Conservation (phyloP, 2,329 filamentous ascomycete genomes). For the Phaeosphaeriaceae sp. region DNA sequence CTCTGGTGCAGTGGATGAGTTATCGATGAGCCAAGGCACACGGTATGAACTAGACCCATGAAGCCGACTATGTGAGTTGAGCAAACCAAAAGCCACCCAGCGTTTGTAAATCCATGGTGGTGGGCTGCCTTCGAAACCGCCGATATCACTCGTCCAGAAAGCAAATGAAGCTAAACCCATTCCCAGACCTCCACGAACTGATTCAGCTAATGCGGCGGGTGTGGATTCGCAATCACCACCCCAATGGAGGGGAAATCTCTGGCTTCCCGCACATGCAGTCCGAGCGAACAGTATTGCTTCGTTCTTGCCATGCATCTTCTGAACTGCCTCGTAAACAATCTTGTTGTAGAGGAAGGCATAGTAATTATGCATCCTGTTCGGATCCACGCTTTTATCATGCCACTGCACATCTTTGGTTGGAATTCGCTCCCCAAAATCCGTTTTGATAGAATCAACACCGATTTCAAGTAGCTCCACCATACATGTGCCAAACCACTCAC, state of each 20-base stretch:
- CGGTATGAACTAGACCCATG: slow-evolving; percentile 74
- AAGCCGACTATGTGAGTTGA: slow-evolving; percentile 73
- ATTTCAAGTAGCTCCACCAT: slow-evolving; percentile 69
- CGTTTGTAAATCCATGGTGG: slow-evolving; percentile 75
- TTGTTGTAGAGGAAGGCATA: slow-evolving; percentile 78
- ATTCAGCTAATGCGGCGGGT: slow-evolving; percentile 75
- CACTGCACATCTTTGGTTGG: slow-evolving; percentile 70
- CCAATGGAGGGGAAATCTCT: slow-evolving; percentile 70
- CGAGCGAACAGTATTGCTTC: slow-evolving; percentile 72
- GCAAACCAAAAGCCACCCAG: slow-evolving; percentile 77
- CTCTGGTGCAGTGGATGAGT: slow-evolving; percentile 59
- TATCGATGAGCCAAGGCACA: slow-evolving; percentile 76
- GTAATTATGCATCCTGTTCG: slow-evolving; percentile 76
- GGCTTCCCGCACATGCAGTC: slow-evolving; percentile 70
- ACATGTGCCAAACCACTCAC: slow-evolving; percentile 68
- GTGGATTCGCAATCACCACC: slow-evolving; percentile 78
- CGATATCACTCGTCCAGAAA: slow-evolving; percentile 75
- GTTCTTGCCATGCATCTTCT: slow-evolving; percentile 57
- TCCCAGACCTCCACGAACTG: slow-evolving; percentile 68
- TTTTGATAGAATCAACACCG: slow-evolving; percentile 76
- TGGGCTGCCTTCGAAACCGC: slow-evolving; percentile 73
- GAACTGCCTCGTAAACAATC: slow-evolving; percentile 69
- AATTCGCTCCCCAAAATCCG: slow-evolving; percentile 77
- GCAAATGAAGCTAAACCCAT: slow-evolving; percentile 69
- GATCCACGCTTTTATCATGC: slow-evolving; percentile 65